These are phyloP conservation scores for Coemansia javaensis DNA, from an alignment of 192 early-diverging fungal genomes.

Conservation along the genomic window DNA sequence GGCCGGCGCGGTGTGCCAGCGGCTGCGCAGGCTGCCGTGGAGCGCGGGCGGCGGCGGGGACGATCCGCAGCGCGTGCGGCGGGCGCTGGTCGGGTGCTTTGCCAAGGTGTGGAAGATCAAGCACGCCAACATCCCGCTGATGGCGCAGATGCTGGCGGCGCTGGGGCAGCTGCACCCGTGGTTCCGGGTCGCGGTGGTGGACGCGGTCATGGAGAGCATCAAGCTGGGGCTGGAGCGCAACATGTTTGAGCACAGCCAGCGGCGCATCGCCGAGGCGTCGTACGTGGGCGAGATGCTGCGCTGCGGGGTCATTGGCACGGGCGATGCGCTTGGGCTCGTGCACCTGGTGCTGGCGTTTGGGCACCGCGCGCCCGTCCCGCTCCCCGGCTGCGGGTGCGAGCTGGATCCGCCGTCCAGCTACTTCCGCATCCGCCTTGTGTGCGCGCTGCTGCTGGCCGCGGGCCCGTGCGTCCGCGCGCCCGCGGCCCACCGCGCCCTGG, in stretches of 20 bases:
- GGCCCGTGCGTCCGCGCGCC: conserved; percentile 70
- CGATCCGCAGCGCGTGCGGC: conserved; percentile 42
- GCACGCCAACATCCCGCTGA: conserved; percentile 75
- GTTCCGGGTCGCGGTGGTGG: conserved; percentile 86
- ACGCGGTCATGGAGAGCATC: conserved; percentile 79
- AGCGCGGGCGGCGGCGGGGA: conserved; percentile 10
- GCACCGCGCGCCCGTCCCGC: conserved; percentile 63
- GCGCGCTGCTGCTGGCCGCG: conserved; percentile 83
- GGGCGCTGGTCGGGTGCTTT: conserved; percentile 71
- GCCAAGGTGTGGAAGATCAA: conserved; percentile 93
- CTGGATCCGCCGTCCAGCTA: conserved; percentile 82
- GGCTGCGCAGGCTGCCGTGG: conserved; percentile 88
- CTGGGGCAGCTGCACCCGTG: conserved; percentile 76
- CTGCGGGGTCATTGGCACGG: conserved; percentile 77
- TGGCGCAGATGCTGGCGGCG: conserved; percentile 75
- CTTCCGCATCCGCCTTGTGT: conserved; percentile 86
- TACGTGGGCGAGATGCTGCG: conserved; percentile 93
- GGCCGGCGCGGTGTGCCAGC: conserved; percentile 60
- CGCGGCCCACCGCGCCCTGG: conserved; percentile 12
- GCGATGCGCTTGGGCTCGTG: conserved; percentile 77
- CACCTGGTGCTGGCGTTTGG: conserved; percentile 80
- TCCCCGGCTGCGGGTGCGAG: conserved; percentile 52
- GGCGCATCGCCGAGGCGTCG: conserved; percentile 70
- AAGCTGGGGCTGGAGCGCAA: conserved; percentile 89
- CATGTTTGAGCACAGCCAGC: conserved; percentile 89